Evolutionary conservation across 2,329 filamentous ascomycete species (phyloP), one percentile per base, ranked within the genome.

Genomic region (Arthrobotrys musiformis): DNA sequence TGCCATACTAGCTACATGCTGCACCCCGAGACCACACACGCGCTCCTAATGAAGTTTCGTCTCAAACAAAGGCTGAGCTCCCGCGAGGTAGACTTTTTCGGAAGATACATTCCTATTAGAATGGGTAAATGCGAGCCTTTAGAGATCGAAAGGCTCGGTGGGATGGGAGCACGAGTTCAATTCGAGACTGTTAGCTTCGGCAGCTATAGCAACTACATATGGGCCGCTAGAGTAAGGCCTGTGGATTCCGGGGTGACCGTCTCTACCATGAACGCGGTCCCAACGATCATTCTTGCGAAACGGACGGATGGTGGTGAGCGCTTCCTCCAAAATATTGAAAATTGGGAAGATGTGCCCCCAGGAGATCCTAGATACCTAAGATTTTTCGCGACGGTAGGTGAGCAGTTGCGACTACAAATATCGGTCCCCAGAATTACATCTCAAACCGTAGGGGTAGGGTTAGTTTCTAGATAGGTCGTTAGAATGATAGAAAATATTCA

Each of bases 1-100:
- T 93, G 93, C 84, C 97, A 94, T 84, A 97, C 95, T 0, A 93
- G 93, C 60, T 98, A 99, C 84, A 89, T 97, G 84, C 90, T 99
- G 79, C 72, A 70, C n/a, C 64, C 66, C n/a, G 58, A 50, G 42
- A 79, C 78, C 7, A 79, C 78, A 15, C 60, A 67, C 9, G 52
- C 46, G n/a, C 35, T 81, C 7, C 68, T 81, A 15, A 69, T 68
- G 13, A 66, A 35, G 40, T 63, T 81, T 33, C 66, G 63, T 79
- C 46, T 80, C 63, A 8, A 54, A 58, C 37, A 89, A 91, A 61
- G 87, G 88, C 63, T 92, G 96, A 62, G 85, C 97, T 89, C 90
- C 78, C 90, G 97, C 81, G 94, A 91, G 52, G 97, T 96, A 4
- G 48, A 64, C 15, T 42, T 46, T 28, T 89, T 91, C 1, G 86